These are phyloP conservation scores for Colletotrichum incanum DNA, from an alignment of 2,329 filamentous ascomycete species.

Conservation along the genomic window DNA sequence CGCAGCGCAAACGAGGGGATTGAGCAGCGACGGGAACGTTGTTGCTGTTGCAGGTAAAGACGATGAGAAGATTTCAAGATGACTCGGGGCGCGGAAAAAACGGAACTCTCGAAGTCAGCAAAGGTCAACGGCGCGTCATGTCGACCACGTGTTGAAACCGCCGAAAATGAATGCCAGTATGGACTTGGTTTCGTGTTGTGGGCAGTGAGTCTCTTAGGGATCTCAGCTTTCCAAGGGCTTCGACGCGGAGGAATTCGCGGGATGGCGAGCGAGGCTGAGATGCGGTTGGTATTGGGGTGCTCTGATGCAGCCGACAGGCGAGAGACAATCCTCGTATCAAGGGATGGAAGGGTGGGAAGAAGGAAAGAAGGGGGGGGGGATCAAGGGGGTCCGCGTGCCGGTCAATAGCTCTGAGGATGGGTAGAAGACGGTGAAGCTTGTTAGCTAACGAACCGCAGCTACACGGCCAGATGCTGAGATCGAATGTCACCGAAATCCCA, in stretches of 20 bases:
- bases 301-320: neutral
- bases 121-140: conserved; percentile 32
- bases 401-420: conserved; percentile 6
- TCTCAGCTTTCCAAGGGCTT: conserved; percentile 20
- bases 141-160: conserved; percentile 35
- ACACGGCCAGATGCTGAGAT: conserved; percentile 6
- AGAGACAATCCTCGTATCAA: conserved; percentile 27
- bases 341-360: conserved; percentile 18
- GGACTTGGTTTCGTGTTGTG: conserved; percentile 28
- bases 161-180: conserved; percentile 25
- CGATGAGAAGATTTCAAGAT: conserved; percentile 2
- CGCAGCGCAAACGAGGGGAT: conserved; percentile 2
- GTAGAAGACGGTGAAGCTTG: conserved; percentile 9
- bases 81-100: conserved; percentile 12
- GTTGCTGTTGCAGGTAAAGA: conserved; percentile 1
- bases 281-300: neutral
- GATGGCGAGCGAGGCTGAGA: conserved; percentile 18
- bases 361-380: neutral
- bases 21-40: neutral
- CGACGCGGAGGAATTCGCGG: conserved; percentile 19
- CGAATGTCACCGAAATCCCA: conserved; percentile 20
- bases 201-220: conserved; percentile 5
- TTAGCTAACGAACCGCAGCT: conserved; percentile 20
- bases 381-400: conserved; percentile 18
- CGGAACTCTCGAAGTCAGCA: conserved; percentile 17